Evolutionary conservation across 176 grass and related monocot species (phyloP), one percentile per base, ranked within the genome.

Genomic region (Thalia dealbata): DNA sequence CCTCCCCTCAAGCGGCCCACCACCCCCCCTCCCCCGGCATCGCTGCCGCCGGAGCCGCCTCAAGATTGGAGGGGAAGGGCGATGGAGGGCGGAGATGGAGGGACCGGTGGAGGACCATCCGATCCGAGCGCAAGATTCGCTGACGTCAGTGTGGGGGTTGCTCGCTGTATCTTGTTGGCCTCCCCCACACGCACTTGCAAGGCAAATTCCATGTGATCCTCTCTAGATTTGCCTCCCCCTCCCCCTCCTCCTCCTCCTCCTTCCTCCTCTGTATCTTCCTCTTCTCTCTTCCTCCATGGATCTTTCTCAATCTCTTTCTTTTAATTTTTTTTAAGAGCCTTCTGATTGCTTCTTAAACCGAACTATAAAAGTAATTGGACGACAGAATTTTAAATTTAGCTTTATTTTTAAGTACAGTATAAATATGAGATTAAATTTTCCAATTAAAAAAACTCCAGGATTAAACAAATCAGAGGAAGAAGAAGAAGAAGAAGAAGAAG

Each of bases 121-220:
- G 71, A 92, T 86, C 83, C 75, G 27, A 24, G 27, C 23, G 3
- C 48, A 50, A 89, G 90, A 92, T 89, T 82, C 84, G 79, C 81
- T 89, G 86, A 89, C 81, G 86, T 92, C 86, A 89, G 54, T 14
- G 48, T 3, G 50, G 11, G n/a, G n/a, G n/a, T n/a, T 30, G 52
- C 25, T 68, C 30, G 25, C 14, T 56, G 26, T 25, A 16, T 27
- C 3, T 67, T 44, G 8, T 23, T 38, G 32, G 32, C 15, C 62
- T n/a, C 27, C 48, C 27, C 71, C 64, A 54, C 68, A 14, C 28
- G 32, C 54, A 55, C 11, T 13, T 13, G 52, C 29, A 64, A 12
- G 35, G 28, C 64, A 66, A 66, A 48, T 86, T 74, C 82, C 86
- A 88, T 79, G 86, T 82, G 86, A 72, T 76, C 70, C 27, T 19